These are phyloP conservation scores for Parachaetomium inaequale DNA, from an alignment of 495 filamentous ascomycete species.

Conservation along the genomic window DNA sequence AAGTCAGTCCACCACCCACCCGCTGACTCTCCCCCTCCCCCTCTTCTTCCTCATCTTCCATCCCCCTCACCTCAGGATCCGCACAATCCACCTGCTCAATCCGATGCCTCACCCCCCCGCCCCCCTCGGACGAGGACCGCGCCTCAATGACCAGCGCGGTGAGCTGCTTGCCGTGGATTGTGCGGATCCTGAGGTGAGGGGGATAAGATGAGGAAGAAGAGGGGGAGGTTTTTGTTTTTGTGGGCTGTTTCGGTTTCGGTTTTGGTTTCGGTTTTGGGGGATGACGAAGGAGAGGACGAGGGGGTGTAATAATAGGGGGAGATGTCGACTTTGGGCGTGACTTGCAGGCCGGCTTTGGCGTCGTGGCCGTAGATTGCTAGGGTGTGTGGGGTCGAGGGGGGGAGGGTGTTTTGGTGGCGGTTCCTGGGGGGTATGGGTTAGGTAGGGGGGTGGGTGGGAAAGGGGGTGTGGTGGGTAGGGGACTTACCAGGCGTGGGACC, in stretches of 20 bases:
- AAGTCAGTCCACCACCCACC: too few species aligned
- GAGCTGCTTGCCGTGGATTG: slow-evolving; percentile 63
- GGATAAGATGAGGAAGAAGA: too few species aligned
- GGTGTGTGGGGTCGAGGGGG: neutral
- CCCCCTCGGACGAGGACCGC: slow-evolving; percentile 5
- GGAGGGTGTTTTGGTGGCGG: slow-evolving; percentile 30
- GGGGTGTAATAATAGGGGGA: slow-evolving; percentile 35
- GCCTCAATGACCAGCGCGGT: slow-evolving; percentile 73
- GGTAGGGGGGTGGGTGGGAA: neutral
- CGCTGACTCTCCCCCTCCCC: neutral
- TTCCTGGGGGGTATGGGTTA: slow-evolving; percentile 24
- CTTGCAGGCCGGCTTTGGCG: slow-evolving; percentile 62
- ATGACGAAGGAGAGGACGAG: neutral
- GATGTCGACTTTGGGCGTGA: slow-evolving; percentile 22
- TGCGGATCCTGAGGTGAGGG: too few species aligned
- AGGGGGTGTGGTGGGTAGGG: neutral
- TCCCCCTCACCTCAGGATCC: neutral
- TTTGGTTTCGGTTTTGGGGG: neutral
- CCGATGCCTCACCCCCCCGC: slow-evolving; percentile 13
- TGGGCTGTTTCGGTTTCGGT: slow-evolving; percentile 14
- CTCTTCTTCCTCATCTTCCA: neutral
- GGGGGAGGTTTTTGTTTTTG: slow-evolving; percentile 8
- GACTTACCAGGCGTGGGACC: slow-evolving; percentile 58
- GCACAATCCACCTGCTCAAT: slow-evolving; percentile 33
- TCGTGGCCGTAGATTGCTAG: slow-evolving; percentile 79